Percentiles rank a stretch among this genome's conserved stretches.
Evolutionary conservation across 257 asterid genomes (phyloP).

Genomic region (Galeopsis tetrahit): DNA sequence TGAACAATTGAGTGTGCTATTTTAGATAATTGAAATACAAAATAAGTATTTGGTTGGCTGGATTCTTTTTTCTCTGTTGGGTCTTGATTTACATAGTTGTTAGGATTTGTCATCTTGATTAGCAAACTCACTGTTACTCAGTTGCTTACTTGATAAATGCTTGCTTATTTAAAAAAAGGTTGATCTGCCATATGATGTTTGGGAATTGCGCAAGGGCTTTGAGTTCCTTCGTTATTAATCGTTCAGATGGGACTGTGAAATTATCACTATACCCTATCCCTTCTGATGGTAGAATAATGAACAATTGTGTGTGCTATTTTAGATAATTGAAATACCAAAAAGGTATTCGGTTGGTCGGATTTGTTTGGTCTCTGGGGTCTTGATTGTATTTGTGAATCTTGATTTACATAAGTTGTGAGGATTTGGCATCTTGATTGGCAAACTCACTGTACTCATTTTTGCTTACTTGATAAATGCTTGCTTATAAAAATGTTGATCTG

Average conservation of each 20-base stretch:
- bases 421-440: background rate
- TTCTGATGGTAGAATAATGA: constrained; percentile 2
- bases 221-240: constrained; percentile 39
- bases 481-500: constrained; percentile 25
- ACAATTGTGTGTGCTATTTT: constrained; percentile 16
- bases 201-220: constrained; percentile 81
- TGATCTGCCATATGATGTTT: constrained; percentile 55
- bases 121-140: background rate
- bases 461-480: background rate
- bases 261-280: constrained; percentile 42
- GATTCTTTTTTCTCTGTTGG: too few species aligned
- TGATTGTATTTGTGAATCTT: background rate
- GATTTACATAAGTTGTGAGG: background rate
- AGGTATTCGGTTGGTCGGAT: background rate
- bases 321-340: constrained; percentile 38
- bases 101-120: background rate
- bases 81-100: background rate
- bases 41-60: too few species aligned
- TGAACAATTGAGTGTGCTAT: background rate
- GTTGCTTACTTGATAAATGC: background rate
- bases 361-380: background rate
- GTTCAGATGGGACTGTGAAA: constrained; percentile 47
- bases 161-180: background rate
- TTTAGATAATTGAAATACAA: background rate
- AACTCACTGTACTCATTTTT: too few species aligned